A percentile compares a stretch with the other conserved stretches of the same genome.
Conservation (phyloP, 2,329 filamentous ascomycete genomes). For the Cadophora sp. region DNA sequence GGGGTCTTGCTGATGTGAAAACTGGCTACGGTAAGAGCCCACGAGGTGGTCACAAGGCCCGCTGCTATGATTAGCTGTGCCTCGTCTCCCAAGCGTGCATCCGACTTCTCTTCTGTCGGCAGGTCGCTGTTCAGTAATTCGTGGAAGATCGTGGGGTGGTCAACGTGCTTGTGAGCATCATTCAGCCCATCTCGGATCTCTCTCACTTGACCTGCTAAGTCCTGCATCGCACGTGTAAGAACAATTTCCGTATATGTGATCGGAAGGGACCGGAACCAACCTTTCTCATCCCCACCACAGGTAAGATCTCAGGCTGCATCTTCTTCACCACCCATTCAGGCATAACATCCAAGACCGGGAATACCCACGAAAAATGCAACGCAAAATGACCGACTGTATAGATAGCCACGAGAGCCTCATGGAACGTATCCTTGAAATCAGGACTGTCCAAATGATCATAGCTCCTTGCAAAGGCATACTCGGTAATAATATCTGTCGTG, state of each 20-base stretch:
- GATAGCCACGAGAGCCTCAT: conserved; percentile 22
- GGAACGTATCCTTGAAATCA: conserved; percentile 19
- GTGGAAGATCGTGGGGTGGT: conserved; percentile 35
- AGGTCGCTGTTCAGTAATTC: conserved; percentile 41
- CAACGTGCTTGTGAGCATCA: conserved; percentile 20
- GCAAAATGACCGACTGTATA: conserved; percentile 22
- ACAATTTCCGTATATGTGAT: neutral
- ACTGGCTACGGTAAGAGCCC: conserved; percentile 44
- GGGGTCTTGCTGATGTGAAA: conserved; percentile 43
- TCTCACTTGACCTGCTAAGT: conserved; percentile 20
- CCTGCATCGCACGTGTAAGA: conserved; percentile 3
- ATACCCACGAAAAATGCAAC: conserved; percentile 22
- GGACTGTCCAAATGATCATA: conserved; percentile 24
- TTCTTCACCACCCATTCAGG: conserved; percentile 26
- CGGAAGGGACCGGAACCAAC: neutral
- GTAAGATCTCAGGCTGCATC: conserved; percentile 31
- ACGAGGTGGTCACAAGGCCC: conserved; percentile 44
- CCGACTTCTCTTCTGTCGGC: conserved; percentile 37
- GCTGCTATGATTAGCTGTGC: conserved; percentile 20
- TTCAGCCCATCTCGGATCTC: conserved; percentile 21
- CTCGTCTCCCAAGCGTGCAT: conserved; percentile 22
- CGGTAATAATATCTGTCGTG: conserved; percentile 40
- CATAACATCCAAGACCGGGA: conserved; percentile 23
- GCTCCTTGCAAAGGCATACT: conserved; percentile 37
- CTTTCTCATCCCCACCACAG: conserved; percentile 20